Evolutionary conservation across 75 land plant genomes (phyloP).

Genomic region (Ceratopteris richardii): DNA sequence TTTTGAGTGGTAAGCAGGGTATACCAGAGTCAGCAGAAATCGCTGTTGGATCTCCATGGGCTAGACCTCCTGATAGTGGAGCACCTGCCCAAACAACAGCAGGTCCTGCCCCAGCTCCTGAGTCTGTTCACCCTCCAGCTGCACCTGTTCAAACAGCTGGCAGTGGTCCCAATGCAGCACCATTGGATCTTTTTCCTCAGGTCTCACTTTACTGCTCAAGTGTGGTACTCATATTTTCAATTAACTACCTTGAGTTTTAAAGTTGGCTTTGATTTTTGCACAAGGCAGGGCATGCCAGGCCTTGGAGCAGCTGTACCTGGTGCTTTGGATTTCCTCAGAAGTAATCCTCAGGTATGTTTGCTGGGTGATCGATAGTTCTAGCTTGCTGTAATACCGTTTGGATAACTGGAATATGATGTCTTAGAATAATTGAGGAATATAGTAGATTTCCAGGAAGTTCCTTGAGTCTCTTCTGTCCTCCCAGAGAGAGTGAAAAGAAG

Average conservation of each 20-base stretch:
- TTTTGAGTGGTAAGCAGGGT: conserved; percentile 1
- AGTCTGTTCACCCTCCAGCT: conserved; percentile 11
- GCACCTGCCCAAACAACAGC: conserved; percentile 27
- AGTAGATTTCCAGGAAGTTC: no score
- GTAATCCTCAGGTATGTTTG: conserved; percentile 71
- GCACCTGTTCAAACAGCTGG: conserved; percentile 15
- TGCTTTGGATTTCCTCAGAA: conserved; percentile 87
- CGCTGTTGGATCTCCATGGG: conserved; percentile 42
- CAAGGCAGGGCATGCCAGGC: conserved; percentile 33
- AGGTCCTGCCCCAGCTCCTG: conserved; percentile 24
- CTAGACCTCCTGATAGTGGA: conserved; percentile 8
- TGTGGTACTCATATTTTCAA: no score
- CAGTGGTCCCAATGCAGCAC: conserved; percentile 81
- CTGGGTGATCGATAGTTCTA: no score
- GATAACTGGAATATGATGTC: no score
- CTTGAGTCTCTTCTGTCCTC: no score
- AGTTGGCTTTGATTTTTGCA: no score
- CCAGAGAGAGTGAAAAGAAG: no score
- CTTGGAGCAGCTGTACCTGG: conserved; percentile 55
- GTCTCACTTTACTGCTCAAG: no score
- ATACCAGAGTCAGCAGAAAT: conserved; percentile 68
- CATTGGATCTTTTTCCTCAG: conserved; percentile 96
- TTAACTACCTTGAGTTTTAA: no score
- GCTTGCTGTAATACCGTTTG: no score
- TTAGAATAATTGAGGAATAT: no score